phyloP scores from a whole-genome alignment of 225 moss, liverwort and hornwort species.

The Bryoerythrophyllum caledonicum region DNA sequence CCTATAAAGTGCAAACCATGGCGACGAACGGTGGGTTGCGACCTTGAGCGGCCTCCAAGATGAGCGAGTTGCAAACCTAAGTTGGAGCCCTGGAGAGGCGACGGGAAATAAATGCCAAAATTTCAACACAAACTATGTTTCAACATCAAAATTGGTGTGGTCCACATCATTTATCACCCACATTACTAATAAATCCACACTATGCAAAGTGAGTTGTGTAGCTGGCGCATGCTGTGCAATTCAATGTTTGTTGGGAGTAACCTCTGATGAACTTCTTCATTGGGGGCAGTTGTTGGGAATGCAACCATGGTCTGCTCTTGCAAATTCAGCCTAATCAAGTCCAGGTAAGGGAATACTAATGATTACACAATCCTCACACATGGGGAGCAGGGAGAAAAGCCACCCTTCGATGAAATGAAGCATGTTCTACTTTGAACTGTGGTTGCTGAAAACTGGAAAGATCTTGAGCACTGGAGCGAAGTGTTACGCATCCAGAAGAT shows the following conservation, averaged over 20 bases:
- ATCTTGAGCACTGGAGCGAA: not conserved
- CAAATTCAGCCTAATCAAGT: not conserved
- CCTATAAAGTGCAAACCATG: no score
- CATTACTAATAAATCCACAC: no score
- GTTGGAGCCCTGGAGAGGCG: no score
- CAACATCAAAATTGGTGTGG: no score
- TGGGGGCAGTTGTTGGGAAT: not conserved
- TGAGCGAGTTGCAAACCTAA: no score
- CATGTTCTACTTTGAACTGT: no score
- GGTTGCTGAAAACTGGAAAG: slow-evolving; percentile 7
- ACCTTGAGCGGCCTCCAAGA: no score
- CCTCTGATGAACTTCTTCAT: not conserved
- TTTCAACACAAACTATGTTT: no score
- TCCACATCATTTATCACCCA: no score
- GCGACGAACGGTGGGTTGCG: no score
- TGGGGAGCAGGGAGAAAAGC: not conserved
- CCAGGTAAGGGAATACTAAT: not conserved
- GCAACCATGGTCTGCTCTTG: not conserved
- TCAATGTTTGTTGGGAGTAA: not conserved
- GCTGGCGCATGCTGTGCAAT: not conserved
- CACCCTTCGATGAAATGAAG: not conserved
- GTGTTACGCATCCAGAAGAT: not conserved
- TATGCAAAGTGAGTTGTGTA: no score
- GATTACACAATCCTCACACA: not conserved
- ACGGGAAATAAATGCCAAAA: no score